Evolutionary conservation across 2,329 filamentous ascomycete genomes (phyloP).

Genomic region (Cercospora sp.): DNA sequence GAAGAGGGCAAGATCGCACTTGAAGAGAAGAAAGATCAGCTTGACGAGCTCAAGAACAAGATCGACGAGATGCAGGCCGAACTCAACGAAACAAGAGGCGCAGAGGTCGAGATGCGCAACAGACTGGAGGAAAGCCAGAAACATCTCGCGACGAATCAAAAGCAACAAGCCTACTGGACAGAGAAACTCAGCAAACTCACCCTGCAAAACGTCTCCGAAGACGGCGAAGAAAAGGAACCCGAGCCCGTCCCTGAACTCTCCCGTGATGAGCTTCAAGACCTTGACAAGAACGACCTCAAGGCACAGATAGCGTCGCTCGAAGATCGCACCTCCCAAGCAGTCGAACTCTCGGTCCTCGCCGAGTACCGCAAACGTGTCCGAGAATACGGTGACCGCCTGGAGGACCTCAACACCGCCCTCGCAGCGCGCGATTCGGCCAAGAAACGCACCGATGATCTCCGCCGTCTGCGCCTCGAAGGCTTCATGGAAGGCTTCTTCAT

Average conservation of each 20-base stretch:
- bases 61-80: slow-evolving; percentile 83
- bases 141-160: slow-evolving; percentile 79
- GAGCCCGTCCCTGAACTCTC: slow-evolving; percentile 76
- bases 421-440: slow-evolving; percentile 80
- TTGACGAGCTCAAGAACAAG: slow-evolving; percentile 76
- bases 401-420: slow-evolving; percentile 78
- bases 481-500: slow-evolving; percentile 98
- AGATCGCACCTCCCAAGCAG: slow-evolving; percentile 78
- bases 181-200: slow-evolving; percentile 83
- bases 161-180: slow-evolving; percentile 79
- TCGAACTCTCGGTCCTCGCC: slow-evolving; percentile 83
- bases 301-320: slow-evolving; percentile 65
- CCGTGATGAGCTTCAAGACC: slow-evolving; percentile 64
- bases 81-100: slow-evolving; percentile 82
- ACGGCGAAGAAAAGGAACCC: slow-evolving; percentile 56
- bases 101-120: slow-evolving; percentile 97
- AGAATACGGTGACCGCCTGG: slow-evolving; percentile 77
- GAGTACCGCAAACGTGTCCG: slow-evolving; percentile 86
- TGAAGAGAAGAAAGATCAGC: slow-evolving; percentile 74
- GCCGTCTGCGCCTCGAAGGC: slow-evolving; percentile 83
- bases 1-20: slow-evolving; percentile 79
- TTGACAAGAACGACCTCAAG: slow-evolving; percentile 63
- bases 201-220: slow-evolving; percentile 70
- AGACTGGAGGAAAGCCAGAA: slow-evolving; percentile 97
- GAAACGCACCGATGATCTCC: slow-evolving; percentile 87